These are phyloP conservation scores for Clarireedia paspali DNA, from an alignment of 2,329 filamentous ascomycete genomes.

Conservation along the genomic window DNA sequence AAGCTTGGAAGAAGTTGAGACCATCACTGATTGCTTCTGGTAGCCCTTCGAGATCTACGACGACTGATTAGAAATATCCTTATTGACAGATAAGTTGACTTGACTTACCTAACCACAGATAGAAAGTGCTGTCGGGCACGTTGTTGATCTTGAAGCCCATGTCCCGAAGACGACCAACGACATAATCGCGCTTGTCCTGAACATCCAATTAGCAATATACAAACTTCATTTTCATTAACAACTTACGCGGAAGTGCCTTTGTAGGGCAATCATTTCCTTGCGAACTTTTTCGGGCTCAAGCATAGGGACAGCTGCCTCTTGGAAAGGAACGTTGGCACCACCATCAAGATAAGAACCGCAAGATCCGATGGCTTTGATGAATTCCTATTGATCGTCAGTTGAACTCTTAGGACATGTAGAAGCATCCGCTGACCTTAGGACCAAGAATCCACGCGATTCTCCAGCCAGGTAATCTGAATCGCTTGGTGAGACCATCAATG, in stretches of 20 bases:
- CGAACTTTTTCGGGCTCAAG: conserved; percentile 77
- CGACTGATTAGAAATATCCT: neutral
- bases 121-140: conserved; percentile 88
- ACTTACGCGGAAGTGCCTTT: conserved; percentile 69
- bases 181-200: conserved; percentile 82
- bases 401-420: no score
- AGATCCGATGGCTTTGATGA: conserved; percentile 85
- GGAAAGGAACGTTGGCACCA: conserved; percentile 90
- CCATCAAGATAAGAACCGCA: conserved; percentile 93
- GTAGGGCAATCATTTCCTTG: conserved; percentile 81
- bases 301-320: conserved; percentile 88
- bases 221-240: neutral
- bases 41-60: conserved; percentile 51
- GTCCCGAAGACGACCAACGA: conserved; percentile 66
- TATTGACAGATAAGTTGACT: neutral
- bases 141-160: conserved; percentile 86
- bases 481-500: conserved; percentile 93
- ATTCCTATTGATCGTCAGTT: conserved; percentile 45
- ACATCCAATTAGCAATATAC: neutral
- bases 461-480: conserved; percentile 93
- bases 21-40: conserved; percentile 84
- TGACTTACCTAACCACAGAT: conserved; percentile 58
- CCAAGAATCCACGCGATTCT: conserved; percentile 94
- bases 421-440: conserved; percentile 50
- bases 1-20: conserved; percentile 93